Evolutionary conservation across 805 yeast species (phyloP), one percentile per base, ranked within the genome.

Genomic region (Metschnikowia noctiluminum): DNA sequence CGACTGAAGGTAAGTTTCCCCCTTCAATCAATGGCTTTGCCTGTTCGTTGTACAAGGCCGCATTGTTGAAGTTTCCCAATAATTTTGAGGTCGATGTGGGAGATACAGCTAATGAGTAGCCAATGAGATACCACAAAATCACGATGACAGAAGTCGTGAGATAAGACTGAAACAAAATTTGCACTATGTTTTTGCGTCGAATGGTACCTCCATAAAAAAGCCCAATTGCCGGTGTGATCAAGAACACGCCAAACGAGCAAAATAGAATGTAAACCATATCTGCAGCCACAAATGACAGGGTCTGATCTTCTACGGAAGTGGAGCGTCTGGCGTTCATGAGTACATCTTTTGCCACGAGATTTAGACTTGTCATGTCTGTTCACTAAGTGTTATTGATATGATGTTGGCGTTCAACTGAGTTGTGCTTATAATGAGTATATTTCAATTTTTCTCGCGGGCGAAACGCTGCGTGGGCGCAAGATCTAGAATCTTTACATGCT

Each of bases 211-310:
- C 70, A 51, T 76, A 75, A 52, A 70, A 74, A 45, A 76, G 56
- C 34, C 76, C 77, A 57, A 76, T 73, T 14, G 65, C 73, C 3
- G 80, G 79, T 1, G 79, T 75, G 56, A 76, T 67, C 45, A 76
- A 64, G 59, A 72, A 73, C 15, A 81, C 80, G 8, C 73, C 71
- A 14, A 79, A 73, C 0, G 83, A 63, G 52, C 77, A 73, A 50
- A 74, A 66, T 63, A 75, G 42, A 15, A 77, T 70, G 48, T 76
- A 78, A 7, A 71, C 80, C 79, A 78, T 77, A 55, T 78, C 82
- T 8, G 74, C 70, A 0, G 74, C 57, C 35, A 55, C 64, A 13
- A 69, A 66, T 4, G 72, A 63, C 10, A 71, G 62, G 1, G 73
- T 65, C 44, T 74, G 76, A 16, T 70, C 74, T 44, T 56, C 60